Evolutionary conservation across 495 filamentous ascomycete genomes (phyloP).

Genomic region (Aspergillus olivimuriae): DNA sequence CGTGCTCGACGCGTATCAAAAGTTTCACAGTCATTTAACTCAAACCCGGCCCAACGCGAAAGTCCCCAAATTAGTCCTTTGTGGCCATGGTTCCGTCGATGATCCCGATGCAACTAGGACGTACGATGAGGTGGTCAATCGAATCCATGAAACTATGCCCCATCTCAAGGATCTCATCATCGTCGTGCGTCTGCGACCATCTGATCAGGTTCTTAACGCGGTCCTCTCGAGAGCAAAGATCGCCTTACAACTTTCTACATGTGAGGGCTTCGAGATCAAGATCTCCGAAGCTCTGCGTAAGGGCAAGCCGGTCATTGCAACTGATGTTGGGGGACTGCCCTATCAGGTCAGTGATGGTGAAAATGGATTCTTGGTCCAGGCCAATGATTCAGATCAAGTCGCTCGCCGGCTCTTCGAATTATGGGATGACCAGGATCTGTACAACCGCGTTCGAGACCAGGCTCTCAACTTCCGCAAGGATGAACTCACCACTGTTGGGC

Average conservation of each 20-base stretch:
- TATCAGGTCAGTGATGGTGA: conserved; percentile 68
- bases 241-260: conserved; percentile 74
- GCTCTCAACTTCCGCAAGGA: too few species aligned
- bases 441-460: too few species aligned
- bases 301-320: conserved; percentile 76
- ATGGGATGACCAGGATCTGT: conserved; percentile 58
- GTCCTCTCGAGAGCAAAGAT: conserved; percentile 69
- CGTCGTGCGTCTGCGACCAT: conserved; percentile 70
- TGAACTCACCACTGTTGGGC: too few species aligned
- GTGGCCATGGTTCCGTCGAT: conserved; percentile 78
- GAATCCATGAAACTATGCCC: conserved; percentile 51
- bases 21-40: conserved; percentile 57
- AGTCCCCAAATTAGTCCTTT: conserved; percentile 69
- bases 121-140: conserved; percentile 62
- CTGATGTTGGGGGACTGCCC: conserved; percentile 72
- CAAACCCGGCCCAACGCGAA: conserved; percentile 32
- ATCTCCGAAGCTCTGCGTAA: conserved; percentile 84
- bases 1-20: conserved; percentile 70
- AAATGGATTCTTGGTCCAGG: conserved; percentile 71
- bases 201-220: conserved; percentile 76
- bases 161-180: conserved; percentile 55
- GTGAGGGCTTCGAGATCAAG: conserved; percentile 87
- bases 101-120: conserved; percentile 76
- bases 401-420: conserved; percentile 64
- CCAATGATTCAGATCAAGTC: conserved; percentile 66